phyloP scores from a whole-genome alignment of 2,329 filamentous ascomycete genomes.

The Venturia nashicola region DNA sequence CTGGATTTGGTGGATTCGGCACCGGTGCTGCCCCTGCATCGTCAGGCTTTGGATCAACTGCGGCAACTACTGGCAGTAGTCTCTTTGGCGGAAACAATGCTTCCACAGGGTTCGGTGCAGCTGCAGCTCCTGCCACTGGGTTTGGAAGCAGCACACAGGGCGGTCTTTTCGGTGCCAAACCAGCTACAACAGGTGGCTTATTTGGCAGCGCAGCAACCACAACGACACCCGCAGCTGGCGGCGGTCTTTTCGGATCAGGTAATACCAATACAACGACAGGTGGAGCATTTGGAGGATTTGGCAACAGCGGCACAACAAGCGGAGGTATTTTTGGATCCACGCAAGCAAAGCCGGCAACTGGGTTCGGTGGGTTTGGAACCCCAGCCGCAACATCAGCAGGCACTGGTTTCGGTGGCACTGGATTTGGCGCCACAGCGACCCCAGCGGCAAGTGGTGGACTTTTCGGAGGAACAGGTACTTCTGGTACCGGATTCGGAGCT shows the following conservation, averaged over 20 bases:
- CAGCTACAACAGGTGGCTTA: slow-evolving; percentile 14
- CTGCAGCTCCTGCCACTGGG: slow-evolving; percentile 13
- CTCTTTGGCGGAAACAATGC: slow-evolving; percentile 22
- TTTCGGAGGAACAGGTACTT: slow-evolving; percentile 14
- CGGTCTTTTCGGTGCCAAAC: slow-evolving; percentile 21
- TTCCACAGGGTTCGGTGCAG: slow-evolving; percentile 11
- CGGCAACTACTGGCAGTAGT: slow-evolving; percentile 26
- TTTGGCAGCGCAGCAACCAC: slow-evolving; percentile 16
- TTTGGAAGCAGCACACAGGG: slow-evolving; percentile 19
- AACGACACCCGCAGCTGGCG: slow-evolving; percentile 17
- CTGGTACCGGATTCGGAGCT: slow-evolving; percentile 4
- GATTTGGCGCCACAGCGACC: slow-evolving; percentile 26
- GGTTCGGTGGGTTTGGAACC: slow-evolving; percentile 10
- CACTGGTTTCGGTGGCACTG: slow-evolving; percentile 7
- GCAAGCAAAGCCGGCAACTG: slow-evolving; percentile 2
- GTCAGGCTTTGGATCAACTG: slow-evolving; percentile 36
- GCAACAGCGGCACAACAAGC: not conserved
- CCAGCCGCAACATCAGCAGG: not conserved
- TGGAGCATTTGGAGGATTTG: slow-evolving; percentile 11
- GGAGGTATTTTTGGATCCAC: slow-evolving; percentile 9
- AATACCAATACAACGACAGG: slow-evolving; percentile 9
- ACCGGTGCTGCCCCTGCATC: slow-evolving; percentile 20
- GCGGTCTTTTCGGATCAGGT: slow-evolving; percentile 20
- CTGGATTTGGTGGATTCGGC: slow-evolving; percentile 39
- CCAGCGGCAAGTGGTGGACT: slow-evolving; percentile 18